Base-by-base conservation (phyloP, 176 grass and related monocot genomes). In the Poa annua region DNA sequence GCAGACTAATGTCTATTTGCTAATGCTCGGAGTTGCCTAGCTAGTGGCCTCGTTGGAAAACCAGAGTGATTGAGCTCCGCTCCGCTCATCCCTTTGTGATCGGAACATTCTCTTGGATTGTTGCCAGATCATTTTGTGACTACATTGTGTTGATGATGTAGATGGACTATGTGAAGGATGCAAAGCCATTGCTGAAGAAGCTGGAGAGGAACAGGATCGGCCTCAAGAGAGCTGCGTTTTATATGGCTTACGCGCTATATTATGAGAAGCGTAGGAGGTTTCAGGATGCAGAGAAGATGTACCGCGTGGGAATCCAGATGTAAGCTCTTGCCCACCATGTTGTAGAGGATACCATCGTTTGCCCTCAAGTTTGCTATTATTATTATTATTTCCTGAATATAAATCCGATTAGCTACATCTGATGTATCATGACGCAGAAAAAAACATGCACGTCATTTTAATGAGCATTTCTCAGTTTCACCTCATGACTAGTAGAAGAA, bases 131-230 rank as follows among this genome's bases (percentile, higher is more conserved):
- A 29, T 49, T 29, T 11, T 32, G 11, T 32, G 10, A 51, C 86
- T 21, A 7, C 48, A 6, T 54, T 19, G 24, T 71, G 11, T 48
- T 65, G 12, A 38, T 80, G 49, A 4, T 63, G 25, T 76, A 94
- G 92, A 98, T 98, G 96, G 96, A 98, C 81, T 93, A 90, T 47
- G 92, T 98, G 54, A 33, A 88, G 29, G 96, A 98, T 78, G 92
- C 93, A 8, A 98, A 92, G 75, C 85, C 85, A 19, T 64, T 98
- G 59, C 88, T 98, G 64, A 95, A 91, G 81, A 98, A 83, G 81
- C 90, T 98, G 93, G 89, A 95, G 85, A 82, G 66, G 80, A 93
- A 90, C 70, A 61, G 85, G 51, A 95, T 98, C 63, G 96, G 96
- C 11, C 76, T 85, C 29, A 99, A 90, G 72, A 87, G 96, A 83